Base-by-base conservation (phyloP, 768 basidiomycete genomes). In the Pleurotus pulmonarius region DNA sequence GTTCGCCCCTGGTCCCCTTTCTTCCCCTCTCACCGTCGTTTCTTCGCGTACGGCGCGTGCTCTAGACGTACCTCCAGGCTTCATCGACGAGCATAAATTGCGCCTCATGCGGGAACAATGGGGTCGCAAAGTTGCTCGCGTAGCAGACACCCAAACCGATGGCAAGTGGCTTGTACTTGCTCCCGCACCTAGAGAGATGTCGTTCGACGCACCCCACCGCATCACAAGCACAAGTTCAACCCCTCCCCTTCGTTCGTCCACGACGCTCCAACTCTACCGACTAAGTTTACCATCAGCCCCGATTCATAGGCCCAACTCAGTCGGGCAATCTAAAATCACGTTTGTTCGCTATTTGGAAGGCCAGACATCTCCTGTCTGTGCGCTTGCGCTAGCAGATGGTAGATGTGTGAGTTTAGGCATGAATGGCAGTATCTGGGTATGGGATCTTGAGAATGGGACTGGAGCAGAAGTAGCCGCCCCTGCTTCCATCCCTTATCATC, bases 131-230 rank as follows among this genome's bases (percentile, higher is more conserved):
- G 80, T 92, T 16, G 71, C 73, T 44, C 73, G 75, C 11, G 85
- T 93, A 26, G 81, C 85, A n/a, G 87, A 84, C 61, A 85, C 81
- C 13, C 86, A 90, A 63, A 90, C 91, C 4, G 91, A 92, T 64
- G 91, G 91, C 7, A 92, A 90, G 75, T 93, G 89, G 88, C 84
- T 83, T 15, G 85, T 92, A 11, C 76, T 92, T 47, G 90, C 86
- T 12, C 83, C 88, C 12, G 83, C 78, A 26, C 51, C 65, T 15
- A 43, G 63, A 5, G 58, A 60, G n/a, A 60, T 69, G 26, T 45
- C 58, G 15, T 61, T 67, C 38, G 59, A 55, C 34, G 40, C 70
- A 39, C 59, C 65, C 15, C 65, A 73, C 46, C 61, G 69, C 22
- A 59, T 66, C 13, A 47, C 58, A 55, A 26, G 51, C 52, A 45